phyloP scores from a whole-genome alignment of 1,139 yeast genomes.

The Spencermartinsiella ligniputridi region DNA sequence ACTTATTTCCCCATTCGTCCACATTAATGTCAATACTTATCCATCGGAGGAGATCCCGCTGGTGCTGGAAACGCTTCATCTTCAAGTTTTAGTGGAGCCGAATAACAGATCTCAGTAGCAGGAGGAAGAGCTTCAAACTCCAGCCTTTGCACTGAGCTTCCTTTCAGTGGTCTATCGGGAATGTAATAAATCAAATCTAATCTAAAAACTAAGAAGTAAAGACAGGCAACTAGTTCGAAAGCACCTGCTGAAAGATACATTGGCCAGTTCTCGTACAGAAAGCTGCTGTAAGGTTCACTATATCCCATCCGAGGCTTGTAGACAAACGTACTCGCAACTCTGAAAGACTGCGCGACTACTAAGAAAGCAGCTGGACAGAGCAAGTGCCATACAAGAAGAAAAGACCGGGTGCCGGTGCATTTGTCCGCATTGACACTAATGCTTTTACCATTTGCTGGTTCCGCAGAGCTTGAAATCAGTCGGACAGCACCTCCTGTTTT shows the following conservation, averaged over 20 bases:
- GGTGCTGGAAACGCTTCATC: background rate
- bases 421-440: slow-evolving; percentile 20
- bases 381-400: slow-evolving; percentile 41
- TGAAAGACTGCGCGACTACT: slow-evolving; percentile 46
- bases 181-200: slow-evolving; percentile 75
- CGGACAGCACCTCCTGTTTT: slow-evolving; percentile 44
- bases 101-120: background rate
- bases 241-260: slow-evolving; percentile 68
- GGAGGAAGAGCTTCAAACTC: background rate
- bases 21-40: no score
- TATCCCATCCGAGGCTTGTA: slow-evolving; percentile 29
- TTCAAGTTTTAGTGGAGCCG: background rate
- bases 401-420: slow-evolving; percentile 31
- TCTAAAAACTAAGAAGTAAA: slow-evolving; percentile 56
- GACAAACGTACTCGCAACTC: slow-evolving; percentile 53
- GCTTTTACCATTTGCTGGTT: slow-evolving; percentile 37
- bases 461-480: slow-evolving; percentile 39
- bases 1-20: no score
- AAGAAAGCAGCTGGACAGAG: background rate
- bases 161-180: slow-evolving; percentile 44
- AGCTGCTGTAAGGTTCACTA: slow-evolving; percentile 32
- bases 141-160: background rate
- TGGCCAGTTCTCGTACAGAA: slow-evolving; percentile 50
- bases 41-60: background rate
- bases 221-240: slow-evolving; percentile 53